Conservation (phyloP, 495 filamentous ascomycete genomes). For the Annulohypoxylon stygium region DNA sequence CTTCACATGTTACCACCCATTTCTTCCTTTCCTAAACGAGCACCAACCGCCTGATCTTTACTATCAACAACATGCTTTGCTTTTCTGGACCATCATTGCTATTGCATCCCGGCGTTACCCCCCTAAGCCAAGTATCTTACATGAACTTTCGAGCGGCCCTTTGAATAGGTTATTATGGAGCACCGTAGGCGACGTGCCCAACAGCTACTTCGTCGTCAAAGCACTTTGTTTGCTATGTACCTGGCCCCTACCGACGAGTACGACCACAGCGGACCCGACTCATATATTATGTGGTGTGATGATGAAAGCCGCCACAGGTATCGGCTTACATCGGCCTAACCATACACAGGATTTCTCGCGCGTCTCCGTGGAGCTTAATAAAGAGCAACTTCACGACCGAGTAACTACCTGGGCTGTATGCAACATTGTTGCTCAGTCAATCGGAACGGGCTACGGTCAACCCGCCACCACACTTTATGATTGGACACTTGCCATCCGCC, state of each 20-base stretch:
- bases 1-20: constrained; percentile 86
- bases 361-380: constrained; percentile 82
- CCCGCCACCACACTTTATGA: constrained; percentile 90
- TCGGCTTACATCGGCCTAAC: constrained; percentile 89
- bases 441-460: constrained; percentile 91
- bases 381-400: constrained; percentile 86
- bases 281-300: constrained; percentile 91
- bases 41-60: constrained; percentile 79
- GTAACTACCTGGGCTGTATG: constrained; percentile 92
- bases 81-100: constrained; percentile 90
- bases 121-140: constrained; percentile 73
- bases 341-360: constrained; percentile 92
- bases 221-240: constrained; percentile 89
- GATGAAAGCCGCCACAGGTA: constrained; percentile 93
- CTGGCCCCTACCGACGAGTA: constrained; percentile 91
- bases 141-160: constrained; percentile 73
- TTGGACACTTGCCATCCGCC: constrained; percentile 78
- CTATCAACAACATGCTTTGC: constrained; percentile 76
- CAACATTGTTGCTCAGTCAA: constrained; percentile 92
- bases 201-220: constrained; percentile 91
- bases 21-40: constrained; percentile 83
- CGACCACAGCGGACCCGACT: constrained; percentile 86
- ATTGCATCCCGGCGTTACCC: constrained; percentile 83
- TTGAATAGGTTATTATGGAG: constrained; percentile 83
- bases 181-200: constrained; percentile 83